A percentile compares a stretch with the other conserved stretches of the same genome.
Evolutionary conservation across 1,139 yeast genomes (phyloP).

Genomic region (Scheffersomyces cryptocercus): DNA sequence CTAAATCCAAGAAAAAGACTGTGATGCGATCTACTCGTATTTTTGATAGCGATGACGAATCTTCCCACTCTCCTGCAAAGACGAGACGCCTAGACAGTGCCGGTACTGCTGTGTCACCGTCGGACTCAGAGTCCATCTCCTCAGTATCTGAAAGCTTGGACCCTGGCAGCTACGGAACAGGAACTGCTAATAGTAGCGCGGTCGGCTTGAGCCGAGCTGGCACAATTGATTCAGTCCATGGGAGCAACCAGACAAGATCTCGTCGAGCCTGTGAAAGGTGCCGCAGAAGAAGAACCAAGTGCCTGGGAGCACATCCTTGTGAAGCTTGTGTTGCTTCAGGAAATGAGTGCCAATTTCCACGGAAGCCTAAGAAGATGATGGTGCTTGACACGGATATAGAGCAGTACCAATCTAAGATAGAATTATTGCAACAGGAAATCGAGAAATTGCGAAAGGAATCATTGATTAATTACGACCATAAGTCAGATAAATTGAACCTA

Average conservation of each 20-base stretch:
- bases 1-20: no score
- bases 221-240: no score
- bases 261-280: conserved; percentile 26
- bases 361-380: conserved; percentile 21
- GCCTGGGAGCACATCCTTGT: conserved; percentile 28
- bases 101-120: background rate
- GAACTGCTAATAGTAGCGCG: background rate
- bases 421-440: conserved; percentile 13
- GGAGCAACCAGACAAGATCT: conserved; percentile 2
- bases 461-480: background rate
- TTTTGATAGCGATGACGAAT: background rate
- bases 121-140: background rate
- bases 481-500: conserved; percentile 9
- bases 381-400: conserved; percentile 27
- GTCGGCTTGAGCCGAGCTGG: background rate
- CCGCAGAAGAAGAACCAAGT: conserved; percentile 27
- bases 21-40: background rate
- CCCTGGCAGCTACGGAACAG: background rate
- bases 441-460: conserved; percentile 1
- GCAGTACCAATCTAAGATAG: conserved; percentile 16
- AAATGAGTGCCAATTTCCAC: conserved; percentile 22
- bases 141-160: background rate
- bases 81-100: background rate
- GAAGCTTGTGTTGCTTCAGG: conserved; percentile 16
- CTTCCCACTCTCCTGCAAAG: background rate